Conservation (phyloP, 2,329 filamentous ascomycete species). For the Epichloe baconii region DNA sequence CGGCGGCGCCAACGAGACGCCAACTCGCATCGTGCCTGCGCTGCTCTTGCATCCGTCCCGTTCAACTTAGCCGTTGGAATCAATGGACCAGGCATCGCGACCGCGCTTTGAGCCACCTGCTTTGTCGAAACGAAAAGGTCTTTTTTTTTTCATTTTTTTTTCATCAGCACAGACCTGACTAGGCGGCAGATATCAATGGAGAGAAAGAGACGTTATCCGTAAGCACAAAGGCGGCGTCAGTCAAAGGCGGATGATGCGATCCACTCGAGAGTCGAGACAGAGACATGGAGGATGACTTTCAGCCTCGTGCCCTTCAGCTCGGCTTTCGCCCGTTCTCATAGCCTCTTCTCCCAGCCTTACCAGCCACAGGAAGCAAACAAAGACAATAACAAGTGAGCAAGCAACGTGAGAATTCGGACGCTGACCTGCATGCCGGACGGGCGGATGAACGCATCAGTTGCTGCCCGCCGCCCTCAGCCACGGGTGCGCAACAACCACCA, state of each 20-base stretch:
- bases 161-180: neutral
- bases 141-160: neutral
- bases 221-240: slow-evolving; percentile 1
- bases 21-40: too few species aligned
- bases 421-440: neutral
- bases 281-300: neutral
- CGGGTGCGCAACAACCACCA: neutral
- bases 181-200: neutral
- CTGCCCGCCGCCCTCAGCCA: slow-evolving; percentile 2
- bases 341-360: neutral
- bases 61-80: neutral
- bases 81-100: neutral
- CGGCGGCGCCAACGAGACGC: too few species aligned
- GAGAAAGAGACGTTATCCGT: neutral
- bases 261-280: neutral
- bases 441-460: neutral
- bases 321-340: neutral
- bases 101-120: neutral
- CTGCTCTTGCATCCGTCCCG: neutral
- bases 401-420: neutral
- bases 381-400: neutral
- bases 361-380: neutral
- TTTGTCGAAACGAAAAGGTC: neutral
- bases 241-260: slow-evolving; percentile 1
- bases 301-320: slow-evolving; percentile 1